Evolutionary conservation across 1,284 basidiomycete species (phyloP), one percentile per base, ranked within the genome.

Genomic region (Marasmius oreades): DNA sequence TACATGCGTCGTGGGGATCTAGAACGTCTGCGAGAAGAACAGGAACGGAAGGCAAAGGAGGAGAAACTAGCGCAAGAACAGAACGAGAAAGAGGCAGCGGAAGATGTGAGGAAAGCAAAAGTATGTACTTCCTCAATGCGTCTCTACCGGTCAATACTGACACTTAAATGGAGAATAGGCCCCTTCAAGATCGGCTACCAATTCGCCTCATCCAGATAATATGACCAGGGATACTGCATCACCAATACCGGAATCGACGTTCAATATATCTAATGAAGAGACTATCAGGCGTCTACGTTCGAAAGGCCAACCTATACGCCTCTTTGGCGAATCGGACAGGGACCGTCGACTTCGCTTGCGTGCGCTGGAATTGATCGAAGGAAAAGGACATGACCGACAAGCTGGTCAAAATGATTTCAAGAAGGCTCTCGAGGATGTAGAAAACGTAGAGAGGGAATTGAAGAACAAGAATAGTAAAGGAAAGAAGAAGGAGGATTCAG

Each of bases 321-420:
- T 99, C 2, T 99, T 99, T 67, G 97, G 88, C 43, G 97, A 99
- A 70, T 85, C 88, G 0, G 96, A 99, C 75, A 93, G 93, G 72
- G 97, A 98, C 50, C 81, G 96, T 8, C 78, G 95, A 39, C 73
- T 98, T 23, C 86, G 97, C 16, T 73, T 99, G 23, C 85, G 96
- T 55, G 95, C 96, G 0, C 76, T 99, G 14, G 96, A 99, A 70
- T 81, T 99, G 50, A 90, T 97, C 59, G 95, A 97, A 66, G 92
- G 94, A 70, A 87, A 90, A 57, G 90, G 86, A 5, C 82, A 86
- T 55, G 89, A 86, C 59, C 79, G 83, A 34, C 83, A 85, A 55
- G 86, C 86, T 34, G 91, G 91, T 0, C 85, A 93, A 69, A 97
- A 98, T 68, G 97, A 98, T 69, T 98, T 98, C 71, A 91, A 91